Conservation (phyloP, 2,329 filamentous ascomycete genomes). For the Phyllosticta paracitricarpa region DNA sequence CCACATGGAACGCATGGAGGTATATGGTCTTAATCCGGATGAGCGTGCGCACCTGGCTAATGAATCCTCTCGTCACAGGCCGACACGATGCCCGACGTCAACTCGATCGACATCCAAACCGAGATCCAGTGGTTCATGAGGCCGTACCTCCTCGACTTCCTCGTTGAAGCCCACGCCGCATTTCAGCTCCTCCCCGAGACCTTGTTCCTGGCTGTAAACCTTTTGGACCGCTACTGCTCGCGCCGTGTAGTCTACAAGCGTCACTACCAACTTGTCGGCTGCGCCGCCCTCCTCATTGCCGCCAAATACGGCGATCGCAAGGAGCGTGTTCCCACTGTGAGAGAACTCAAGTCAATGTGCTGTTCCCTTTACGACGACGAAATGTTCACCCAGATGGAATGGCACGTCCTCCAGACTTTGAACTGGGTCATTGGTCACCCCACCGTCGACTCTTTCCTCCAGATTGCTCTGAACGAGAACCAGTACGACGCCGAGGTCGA, state of each 20-base stretch:
- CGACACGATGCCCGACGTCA: slow-evolving; percentile 88
- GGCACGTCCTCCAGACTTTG: slow-evolving; percentile 95
- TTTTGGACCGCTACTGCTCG: slow-evolving; percentile 95
- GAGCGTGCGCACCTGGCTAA: slow-evolving; percentile 19
- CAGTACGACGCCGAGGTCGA: slow-evolving; percentile 76
- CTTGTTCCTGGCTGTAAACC: slow-evolving; percentile 89
- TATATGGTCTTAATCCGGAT: slow-evolving; percentile 27
- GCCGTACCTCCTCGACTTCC: slow-evolving; percentile 88
- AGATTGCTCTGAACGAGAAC: slow-evolving; percentile 70
- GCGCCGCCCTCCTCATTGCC: slow-evolving; percentile 88
- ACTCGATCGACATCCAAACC: slow-evolving; percentile 96
- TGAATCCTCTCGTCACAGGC: slow-evolving; percentile 37
- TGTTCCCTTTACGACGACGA: slow-evolving; percentile 96
- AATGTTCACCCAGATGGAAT: slow-evolving; percentile 99
- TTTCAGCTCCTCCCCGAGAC: slow-evolving; percentile 92
- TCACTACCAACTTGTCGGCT: slow-evolving; percentile 96
- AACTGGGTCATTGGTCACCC: slow-evolving; percentile 95
- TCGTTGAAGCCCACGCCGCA: slow-evolving; percentile 91
- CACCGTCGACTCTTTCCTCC: slow-evolving; percentile 87
- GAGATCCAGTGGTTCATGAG: slow-evolving; percentile 99
- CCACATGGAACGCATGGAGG: slow-evolving; percentile 95
- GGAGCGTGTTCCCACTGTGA: slow-evolving; percentile 93
- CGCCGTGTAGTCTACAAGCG: slow-evolving; percentile 97
- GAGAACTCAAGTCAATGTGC: slow-evolving; percentile 98
- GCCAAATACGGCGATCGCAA: slow-evolving; percentile 99